These are phyloP conservation scores for Flaveria brownii DNA, from an alignment of 129 eudicot species.

Conservation along the genomic window DNA sequence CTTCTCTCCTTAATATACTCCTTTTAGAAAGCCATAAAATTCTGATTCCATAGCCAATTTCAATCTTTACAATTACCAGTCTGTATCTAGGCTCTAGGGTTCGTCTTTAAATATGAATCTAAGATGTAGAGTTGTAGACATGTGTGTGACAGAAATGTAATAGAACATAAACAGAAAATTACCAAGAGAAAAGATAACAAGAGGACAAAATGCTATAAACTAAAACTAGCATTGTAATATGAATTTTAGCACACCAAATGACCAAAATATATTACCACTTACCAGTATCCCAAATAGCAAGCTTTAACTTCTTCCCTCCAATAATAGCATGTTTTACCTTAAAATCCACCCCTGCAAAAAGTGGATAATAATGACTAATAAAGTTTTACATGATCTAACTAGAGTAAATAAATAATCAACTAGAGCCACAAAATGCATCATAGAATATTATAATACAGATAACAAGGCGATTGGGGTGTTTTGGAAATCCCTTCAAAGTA, in stretches of 20 bases:
- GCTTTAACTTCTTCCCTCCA: constrained; percentile 93
- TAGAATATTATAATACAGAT: background rate
- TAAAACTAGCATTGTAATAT: background rate
- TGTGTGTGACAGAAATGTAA: background rate
- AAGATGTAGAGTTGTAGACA: background rate
- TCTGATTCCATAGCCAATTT: background rate
- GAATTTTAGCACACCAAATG: background rate
- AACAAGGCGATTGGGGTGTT: background rate
- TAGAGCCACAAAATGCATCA: constrained; percentile 14
- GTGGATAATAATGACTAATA: background rate
- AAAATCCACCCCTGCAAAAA: constrained; percentile 79
- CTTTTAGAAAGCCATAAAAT: background rate
- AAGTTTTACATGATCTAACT: background rate
- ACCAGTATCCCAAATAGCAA: constrained; percentile 99
- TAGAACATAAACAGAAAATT: background rate
- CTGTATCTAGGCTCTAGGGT: background rate
- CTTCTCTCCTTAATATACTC: background rate
- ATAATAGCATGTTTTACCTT: constrained; percentile 81
- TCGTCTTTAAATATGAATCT: background rate
- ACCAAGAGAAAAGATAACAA: background rate
- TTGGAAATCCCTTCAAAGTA: too few relatives aligned
- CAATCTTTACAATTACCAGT: background rate
- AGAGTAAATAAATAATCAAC: background rate
- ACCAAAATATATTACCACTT: constrained; percentile 19
- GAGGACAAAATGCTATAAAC: background rate